These are phyloP conservation scores for Aquilaria yunnanensis DNA, from an alignment of 345 rosid species.

Conservation along the genomic window DNA sequence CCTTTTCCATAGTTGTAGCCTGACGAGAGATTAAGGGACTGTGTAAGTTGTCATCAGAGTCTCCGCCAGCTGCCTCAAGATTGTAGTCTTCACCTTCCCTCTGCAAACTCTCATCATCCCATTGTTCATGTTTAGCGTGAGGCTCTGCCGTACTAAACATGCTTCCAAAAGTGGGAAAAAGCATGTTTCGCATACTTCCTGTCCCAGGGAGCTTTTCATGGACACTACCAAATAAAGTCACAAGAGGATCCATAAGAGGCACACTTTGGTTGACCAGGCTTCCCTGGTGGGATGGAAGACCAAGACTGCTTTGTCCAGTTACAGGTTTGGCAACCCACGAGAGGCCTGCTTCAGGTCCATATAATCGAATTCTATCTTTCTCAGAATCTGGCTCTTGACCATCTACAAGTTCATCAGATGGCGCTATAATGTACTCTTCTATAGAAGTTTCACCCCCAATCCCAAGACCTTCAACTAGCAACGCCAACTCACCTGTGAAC, in stretches of 20 bases:
- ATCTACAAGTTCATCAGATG: slow-evolving; percentile 58
- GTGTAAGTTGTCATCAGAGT: slow-evolving; percentile 72
- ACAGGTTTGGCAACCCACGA: slow-evolving; percentile 89
- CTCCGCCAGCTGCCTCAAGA: slow-evolving; percentile 50
- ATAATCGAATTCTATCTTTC: slow-evolving; percentile 59
- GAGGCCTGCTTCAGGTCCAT: slow-evolving; percentile 76
- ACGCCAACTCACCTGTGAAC: slow-evolving; percentile 93
- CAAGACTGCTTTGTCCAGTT: slow-evolving; percentile 71
- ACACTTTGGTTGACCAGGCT: slow-evolving; percentile 61
- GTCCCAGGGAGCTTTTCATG: slow-evolving; percentile 87
- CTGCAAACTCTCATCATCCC: slow-evolving; percentile 87
- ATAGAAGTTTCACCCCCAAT: slow-evolving; percentile 84
- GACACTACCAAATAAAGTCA: slow-evolving; percentile 78
- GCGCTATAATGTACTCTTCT: slow-evolving; percentile 85
- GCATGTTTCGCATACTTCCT: slow-evolving; percentile 70
- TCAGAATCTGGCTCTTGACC: slow-evolving; percentile 44
- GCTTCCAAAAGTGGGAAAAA: slow-evolving; percentile 84
- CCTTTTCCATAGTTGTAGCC: slow-evolving; percentile 80
- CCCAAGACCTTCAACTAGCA: slow-evolving; percentile 91
- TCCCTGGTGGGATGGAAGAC: slow-evolving; percentile 73
- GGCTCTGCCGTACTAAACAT: slow-evolving; percentile 74
- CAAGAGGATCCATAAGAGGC: slow-evolving; percentile 87
- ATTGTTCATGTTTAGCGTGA: slow-evolving; percentile 50
- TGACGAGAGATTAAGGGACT: slow-evolving; percentile 92
- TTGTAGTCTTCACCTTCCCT: slow-evolving; percentile 62